Evolutionary conservation across 1,284 basidiomycete species (phyloP), one percentile per base, ranked within the genome.

Genomic region (Puccinia horiana): DNA sequence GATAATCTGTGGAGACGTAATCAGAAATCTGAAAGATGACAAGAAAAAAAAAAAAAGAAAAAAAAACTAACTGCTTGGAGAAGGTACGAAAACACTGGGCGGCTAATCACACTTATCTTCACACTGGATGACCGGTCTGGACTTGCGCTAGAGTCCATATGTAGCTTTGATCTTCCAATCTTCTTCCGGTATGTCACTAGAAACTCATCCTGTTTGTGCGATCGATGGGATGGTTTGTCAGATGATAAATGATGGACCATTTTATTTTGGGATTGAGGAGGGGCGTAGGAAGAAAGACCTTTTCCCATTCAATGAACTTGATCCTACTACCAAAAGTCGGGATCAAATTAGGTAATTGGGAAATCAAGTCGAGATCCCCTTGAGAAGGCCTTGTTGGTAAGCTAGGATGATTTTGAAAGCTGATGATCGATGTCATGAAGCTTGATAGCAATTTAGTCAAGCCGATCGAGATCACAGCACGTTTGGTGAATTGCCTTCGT

Each of bases 391-490:
- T 14, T 1, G 61, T 65, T 20, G 75, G 75, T n/a, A 37, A 26
- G n/a, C 23, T 40, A 23, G n/a, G 40, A 29, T 23, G 5, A 20
- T 77, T 20, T 29, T 29, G 29, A 44, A 77, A 77, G 0, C n/a
- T 44, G 63, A 81, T 74, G 35, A 81, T 67, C n/a, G 80, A 81
- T 12, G 56, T 32, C 23, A 81, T 49, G 44, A 75, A 81, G 20
- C 56, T 81, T 11, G 80, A 74, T 20, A 81, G 40, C 23, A 81
- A n/a, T 4, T 52, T 72, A 35, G 80, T 81, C 12, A 74, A 75
- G 14, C 80, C 70, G 37, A 81, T 65, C 20, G 80, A 81, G 61
- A 81, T 74, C 42, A 75, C 61, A 20, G 61, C 72, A 37, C 80
- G 69, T 37, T 81, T 81, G 14, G 80, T 81, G 2, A 75, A 74